Conservation (phyloP, 164 flowering plant genomes). For the Santalum album region DNA sequence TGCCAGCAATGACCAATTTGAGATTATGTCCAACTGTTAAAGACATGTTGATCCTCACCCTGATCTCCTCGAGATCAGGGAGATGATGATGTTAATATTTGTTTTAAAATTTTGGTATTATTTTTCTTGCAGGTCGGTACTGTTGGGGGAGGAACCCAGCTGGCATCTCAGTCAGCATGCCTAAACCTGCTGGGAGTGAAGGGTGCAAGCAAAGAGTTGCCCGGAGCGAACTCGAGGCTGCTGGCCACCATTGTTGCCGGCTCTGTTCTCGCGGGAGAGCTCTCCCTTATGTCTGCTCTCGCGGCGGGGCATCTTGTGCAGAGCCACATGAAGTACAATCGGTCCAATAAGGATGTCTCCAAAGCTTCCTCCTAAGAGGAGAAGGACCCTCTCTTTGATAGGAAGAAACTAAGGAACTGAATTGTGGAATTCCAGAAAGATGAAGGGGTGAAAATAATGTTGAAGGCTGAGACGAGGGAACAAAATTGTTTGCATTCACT, state of each 20-base stretch:
- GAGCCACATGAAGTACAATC: constrained; percentile 75
- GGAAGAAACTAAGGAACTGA: too few relatives aligned
- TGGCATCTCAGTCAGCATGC: constrained; percentile 72
- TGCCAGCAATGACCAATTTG: too few relatives aligned
- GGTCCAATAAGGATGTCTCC: constrained; percentile 43
- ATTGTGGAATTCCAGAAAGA: too few relatives aligned
- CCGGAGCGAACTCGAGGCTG: constrained; percentile 51
- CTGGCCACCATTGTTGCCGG: constrained; percentile 64
- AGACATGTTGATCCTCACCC: too few relatives aligned
- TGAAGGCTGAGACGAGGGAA: too few relatives aligned
- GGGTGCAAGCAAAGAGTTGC: constrained; percentile 49
- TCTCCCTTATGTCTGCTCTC: constrained; percentile 70
- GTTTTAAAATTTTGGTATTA: too few relatives aligned
- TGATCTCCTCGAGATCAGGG: too few relatives aligned
- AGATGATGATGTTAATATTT: too few relatives aligned
- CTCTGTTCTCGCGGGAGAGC: constrained; percentile 65
- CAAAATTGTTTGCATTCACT: too few relatives aligned
- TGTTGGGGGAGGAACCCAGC: constrained; percentile 69
- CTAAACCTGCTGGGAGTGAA: constrained; percentile 61
- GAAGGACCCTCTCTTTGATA: too few relatives aligned
- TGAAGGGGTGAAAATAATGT: too few relatives aligned
- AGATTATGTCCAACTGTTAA: too few relatives aligned
- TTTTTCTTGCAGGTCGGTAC: constrained; percentile 59
- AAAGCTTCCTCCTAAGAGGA: constrained; percentile 11
- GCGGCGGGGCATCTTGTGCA: constrained; percentile 64